Percentiles rank a stretch among this genome's conserved stretches.
phyloP scores from a whole-genome alignment of 345 rosid genomes.

The Linum lewisii region DNA sequence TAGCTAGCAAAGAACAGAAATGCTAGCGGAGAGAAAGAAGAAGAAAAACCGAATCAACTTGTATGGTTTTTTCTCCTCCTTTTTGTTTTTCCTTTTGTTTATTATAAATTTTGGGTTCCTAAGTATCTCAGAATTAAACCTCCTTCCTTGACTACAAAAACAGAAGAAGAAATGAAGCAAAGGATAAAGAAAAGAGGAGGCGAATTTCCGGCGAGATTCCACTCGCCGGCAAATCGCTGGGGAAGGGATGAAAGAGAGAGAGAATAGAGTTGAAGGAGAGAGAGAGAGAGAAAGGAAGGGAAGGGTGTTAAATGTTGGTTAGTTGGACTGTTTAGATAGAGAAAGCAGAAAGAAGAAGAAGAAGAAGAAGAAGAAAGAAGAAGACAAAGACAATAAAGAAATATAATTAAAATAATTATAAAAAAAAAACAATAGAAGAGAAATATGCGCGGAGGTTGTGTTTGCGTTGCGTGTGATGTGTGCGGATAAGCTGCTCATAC shows the following conservation, averaged over 20 bases:
- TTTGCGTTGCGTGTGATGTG: constrained; percentile 14
- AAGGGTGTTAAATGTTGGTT: constrained; percentile 3
- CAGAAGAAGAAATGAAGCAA: not conserved
- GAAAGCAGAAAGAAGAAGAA: no score
- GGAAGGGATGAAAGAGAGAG: not conserved
- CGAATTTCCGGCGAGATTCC: constrained; percentile 38
- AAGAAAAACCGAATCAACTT: constrained; percentile 1
- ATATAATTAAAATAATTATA: no score
- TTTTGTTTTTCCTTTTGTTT: constrained; percentile 22
- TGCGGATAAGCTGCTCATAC: not conserved
- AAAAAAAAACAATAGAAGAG: no score
- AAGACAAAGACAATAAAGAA: no score
- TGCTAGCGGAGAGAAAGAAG: not conserved
- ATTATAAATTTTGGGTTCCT: constrained; percentile 22
- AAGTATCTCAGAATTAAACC: constrained; percentile 9
- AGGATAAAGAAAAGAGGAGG: constrained; percentile 10
- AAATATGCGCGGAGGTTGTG: not conserved
- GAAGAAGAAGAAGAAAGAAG: not conserved
- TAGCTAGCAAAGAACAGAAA: constrained; percentile 24
- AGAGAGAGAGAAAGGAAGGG: constrained; percentile 12
- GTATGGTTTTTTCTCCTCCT: not conserved
- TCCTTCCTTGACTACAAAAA: not conserved
- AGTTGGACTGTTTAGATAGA: not conserved
- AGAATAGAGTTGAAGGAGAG: not conserved
- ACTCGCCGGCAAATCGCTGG: constrained; percentile 30